phyloP scores from a whole-genome alignment of 208 protist species.

The Crithidia brevicula region DNA sequence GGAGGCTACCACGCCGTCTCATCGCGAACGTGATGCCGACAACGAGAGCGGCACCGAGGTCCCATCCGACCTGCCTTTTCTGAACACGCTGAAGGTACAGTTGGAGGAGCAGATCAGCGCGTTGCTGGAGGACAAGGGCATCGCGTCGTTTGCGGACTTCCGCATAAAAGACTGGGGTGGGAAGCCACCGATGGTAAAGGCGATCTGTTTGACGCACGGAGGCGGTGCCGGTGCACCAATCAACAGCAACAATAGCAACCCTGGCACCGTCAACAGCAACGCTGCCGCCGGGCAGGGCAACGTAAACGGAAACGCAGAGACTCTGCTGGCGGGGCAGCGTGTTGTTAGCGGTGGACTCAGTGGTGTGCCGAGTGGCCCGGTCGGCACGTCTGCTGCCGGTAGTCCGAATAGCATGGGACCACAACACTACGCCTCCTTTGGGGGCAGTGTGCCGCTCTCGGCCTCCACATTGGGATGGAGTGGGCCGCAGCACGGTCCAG shows the following conservation, averaged over 20 bases:
- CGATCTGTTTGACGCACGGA: conserved; percentile 56
- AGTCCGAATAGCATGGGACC: conserved; percentile 3
- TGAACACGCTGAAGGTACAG: conserved; percentile 40
- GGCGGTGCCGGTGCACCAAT: neutral
- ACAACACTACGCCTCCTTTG: conserved; percentile 7
- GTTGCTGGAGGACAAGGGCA: conserved; percentile 80
- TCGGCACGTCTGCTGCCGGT: neutral
- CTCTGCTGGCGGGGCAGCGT: neutral
- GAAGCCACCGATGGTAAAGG: conserved; percentile 58
- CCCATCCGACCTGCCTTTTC: conserved; percentile 18
- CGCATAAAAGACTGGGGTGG: conserved; percentile 66
- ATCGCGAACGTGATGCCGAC: conserved; percentile 21
- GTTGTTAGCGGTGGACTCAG: neutral
- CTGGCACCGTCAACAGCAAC: neutral
- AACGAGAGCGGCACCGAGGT: conserved; percentile 21
- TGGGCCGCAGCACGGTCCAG: neutral
- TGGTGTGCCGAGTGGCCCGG: neutral
- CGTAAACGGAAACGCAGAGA: too few relatives aligned
- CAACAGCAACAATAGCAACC: neutral
- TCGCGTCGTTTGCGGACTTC: conserved; percentile 72
- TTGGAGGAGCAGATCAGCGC: conserved; percentile 81
- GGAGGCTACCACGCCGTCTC: too few relatives aligned
- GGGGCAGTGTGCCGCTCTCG: neutral
- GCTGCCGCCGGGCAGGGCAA: neutral
- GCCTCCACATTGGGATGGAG: neutral